Evolutionary conservation across 306 rosid species (phyloP).

Genomic region (Vigna trinervia): DNA sequence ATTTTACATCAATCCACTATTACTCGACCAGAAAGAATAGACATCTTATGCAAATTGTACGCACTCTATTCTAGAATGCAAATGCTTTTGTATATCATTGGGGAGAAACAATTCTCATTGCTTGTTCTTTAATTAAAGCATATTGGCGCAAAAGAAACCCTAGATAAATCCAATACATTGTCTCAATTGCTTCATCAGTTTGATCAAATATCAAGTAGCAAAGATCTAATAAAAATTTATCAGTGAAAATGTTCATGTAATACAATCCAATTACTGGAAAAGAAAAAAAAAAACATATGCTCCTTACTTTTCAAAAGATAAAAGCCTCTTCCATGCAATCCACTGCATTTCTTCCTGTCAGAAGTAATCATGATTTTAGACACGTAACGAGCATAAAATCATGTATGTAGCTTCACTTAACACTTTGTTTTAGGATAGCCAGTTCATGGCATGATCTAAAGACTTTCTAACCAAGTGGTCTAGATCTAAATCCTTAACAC

Average conservation of each 20-base stretch:
- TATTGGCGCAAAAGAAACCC: slow-evolving; percentile 1
- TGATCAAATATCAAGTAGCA: slow-evolving; percentile 26
- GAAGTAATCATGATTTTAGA: slow-evolving; percentile 33
- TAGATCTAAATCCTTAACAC: slow-evolving; percentile 1
- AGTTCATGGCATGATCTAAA: not conserved
- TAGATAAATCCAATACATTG: not conserved
- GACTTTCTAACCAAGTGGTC: slow-evolving; percentile 12
- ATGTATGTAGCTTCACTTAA: not conserved
- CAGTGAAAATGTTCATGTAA: not conserved
- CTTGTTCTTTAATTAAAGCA: not conserved
- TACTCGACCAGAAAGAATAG: too few relatives aligned
- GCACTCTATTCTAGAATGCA: too few relatives aligned
- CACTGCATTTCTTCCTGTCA: slow-evolving; percentile 95
- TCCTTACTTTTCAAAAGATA: slow-evolving; percentile 93
- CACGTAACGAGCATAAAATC: not conserved
- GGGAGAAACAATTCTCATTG: too few relatives aligned
- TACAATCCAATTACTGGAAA: slow-evolving; percentile 6
- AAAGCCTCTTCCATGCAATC: slow-evolving; percentile 83
- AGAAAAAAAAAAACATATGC: not conserved
- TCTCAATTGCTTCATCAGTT: not conserved
- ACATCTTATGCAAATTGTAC: too few relatives aligned
- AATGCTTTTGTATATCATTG: too few relatives aligned
- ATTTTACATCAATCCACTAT: too few relatives aligned
- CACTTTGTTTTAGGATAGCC: slow-evolving; percentile 3
- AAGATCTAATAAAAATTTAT: slow-evolving; percentile 10